A percentile compares a stretch with the other conserved stretches of the same genome.
These are phyloP conservation scores for Aspergillus biplanus DNA, from an alignment of 495 filamentous ascomycete species.

Conservation along the genomic window DNA sequence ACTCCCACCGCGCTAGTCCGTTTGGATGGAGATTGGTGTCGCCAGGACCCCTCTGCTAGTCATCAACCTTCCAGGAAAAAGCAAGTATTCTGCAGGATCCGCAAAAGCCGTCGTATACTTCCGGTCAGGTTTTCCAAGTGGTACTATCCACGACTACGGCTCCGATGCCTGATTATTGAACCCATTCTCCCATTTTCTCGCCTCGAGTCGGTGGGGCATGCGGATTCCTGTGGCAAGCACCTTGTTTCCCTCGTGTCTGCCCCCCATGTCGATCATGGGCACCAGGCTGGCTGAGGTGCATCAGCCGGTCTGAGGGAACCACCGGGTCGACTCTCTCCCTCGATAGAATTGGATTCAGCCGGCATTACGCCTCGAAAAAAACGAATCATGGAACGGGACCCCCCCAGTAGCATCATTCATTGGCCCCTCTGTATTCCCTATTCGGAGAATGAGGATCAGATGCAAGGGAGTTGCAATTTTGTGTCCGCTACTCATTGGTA, in stretches of 20 bases:
- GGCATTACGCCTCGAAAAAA: constrained; percentile 10
- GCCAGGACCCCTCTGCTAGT: constrained; percentile 13
- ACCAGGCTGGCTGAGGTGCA: constrained; percentile 19
- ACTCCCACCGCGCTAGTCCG: constrained; percentile 20
- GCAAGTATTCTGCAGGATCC: constrained; percentile 18
- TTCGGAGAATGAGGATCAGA: constrained; percentile 25
- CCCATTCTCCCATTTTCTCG: constrained; percentile 11
- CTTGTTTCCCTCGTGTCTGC: constrained; percentile 20
- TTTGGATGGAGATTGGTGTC: constrained; percentile 20
- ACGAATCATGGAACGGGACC: constrained; percentile 18
- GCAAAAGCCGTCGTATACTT: constrained; percentile 18
- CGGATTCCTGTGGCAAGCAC: constrained; percentile 25
- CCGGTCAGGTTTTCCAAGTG: constrained; percentile 14
- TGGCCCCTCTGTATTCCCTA: constrained; percentile 23
- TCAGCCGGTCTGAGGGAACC: constrained; percentile 15
- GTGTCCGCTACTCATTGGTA: constrained; percentile 28
- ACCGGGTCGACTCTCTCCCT: constrained; percentile 12
- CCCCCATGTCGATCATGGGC: constrained; percentile 20
- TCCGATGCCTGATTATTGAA: constrained; percentile 18
- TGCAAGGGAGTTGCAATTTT: constrained; percentile 20
- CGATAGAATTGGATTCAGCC: constrained; percentile 20
- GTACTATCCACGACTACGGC: constrained; percentile 13
- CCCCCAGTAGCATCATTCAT: constrained; percentile 16
- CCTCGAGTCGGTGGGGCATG: constrained; percentile 22
- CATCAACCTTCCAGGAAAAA: constrained; percentile 21